Base-by-base conservation (phyloP, 257 asterid species). In the Plantago major region DNA sequence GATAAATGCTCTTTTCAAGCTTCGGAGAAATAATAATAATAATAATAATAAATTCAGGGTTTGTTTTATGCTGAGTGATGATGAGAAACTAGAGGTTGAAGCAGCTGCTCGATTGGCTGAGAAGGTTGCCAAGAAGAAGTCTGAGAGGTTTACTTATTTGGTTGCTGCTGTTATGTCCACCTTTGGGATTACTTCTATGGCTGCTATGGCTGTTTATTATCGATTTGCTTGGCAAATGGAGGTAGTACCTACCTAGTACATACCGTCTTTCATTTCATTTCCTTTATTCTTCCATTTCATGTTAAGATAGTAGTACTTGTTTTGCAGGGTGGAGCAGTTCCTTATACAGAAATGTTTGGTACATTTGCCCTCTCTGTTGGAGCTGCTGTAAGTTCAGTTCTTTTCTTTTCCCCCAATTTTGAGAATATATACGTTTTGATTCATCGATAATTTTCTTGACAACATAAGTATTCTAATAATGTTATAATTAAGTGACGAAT, bases 181-280 rank as follows among this genome's bases (percentile, higher is more conserved):
- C 38, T 68, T 89, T 0, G 99, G 99, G 28, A 75, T 89, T 71
- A 85, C 96, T 63, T 84, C 94, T 51, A 77, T 93, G 94, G 90
- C 95, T 6, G 75, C 78, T 19, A 40, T 87, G 76, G 79, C 99
- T 11, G 96, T 93, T 54, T 93, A 89, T 53, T 89, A 76, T 44
- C 75, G 99, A 67, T 89, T 93, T 19, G 71, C 88, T 42, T 89
- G 95, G 95, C 96, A 89, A 74, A 85, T 93, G 99, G 97, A 87
- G 96, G 99, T 93, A 7, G 0, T 33, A n/a, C n/a, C n/a, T n/a
- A n/a, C n/a, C n/a, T n/a, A 30, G 8, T n/a, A 1, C 33, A 54
- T n/a, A n/a, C n/a, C n/a, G n/a, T n/a, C n/a, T 0, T 55, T 11
- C 1, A 50, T 10, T 13, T 40, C 13, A 12, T n/a, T n/a, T 7